Percentiles rank a stretch among this genome's conserved stretches.
Evolutionary conservation across 805 yeast genomes (phyloP).

Genomic region (Maudiozyma turicensis): DNA sequence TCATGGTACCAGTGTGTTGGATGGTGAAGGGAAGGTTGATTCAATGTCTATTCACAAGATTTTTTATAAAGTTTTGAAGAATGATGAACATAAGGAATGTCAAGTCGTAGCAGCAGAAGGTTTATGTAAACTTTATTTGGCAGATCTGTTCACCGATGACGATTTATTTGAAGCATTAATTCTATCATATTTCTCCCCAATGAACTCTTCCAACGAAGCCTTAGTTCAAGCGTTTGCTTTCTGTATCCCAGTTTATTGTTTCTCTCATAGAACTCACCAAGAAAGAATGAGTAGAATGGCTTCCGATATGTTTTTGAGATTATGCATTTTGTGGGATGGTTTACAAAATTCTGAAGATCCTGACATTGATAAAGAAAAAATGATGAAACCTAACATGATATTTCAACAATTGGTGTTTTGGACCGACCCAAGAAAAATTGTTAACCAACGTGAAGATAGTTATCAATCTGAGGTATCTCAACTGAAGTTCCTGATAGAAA

Average conservation of each 20-base stretch:
- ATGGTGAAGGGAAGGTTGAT: constrained; percentile 53
- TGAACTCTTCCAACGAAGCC: constrained; percentile 49
- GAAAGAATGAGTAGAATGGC: constrained; percentile 51
- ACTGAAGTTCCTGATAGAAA: constrained; percentile 43
- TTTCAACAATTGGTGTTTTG: constrained; percentile 69
- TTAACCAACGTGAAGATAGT: constrained; percentile 36
- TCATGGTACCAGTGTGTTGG: constrained; percentile 63
- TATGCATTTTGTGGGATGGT: constrained; percentile 38
- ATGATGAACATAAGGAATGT: constrained; percentile 47
- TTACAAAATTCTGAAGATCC: constrained; percentile 30
- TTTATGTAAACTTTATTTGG: constrained; percentile 67
- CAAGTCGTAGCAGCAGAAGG: constrained; percentile 84
- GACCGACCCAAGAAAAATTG: constrained; percentile 72
- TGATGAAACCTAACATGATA: constrained; percentile 40
- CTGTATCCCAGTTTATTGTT: constrained; percentile 81
- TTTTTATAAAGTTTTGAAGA: constrained; percentile 55
- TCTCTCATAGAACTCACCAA: constrained; percentile 66
- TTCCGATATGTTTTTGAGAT: constrained; percentile 53
- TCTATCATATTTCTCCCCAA: constrained; percentile 66
- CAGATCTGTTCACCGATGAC: constrained; percentile 63
- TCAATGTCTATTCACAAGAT: constrained; percentile 57
- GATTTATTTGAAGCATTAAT: constrained; percentile 64
- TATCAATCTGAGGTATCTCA: constrained; percentile 41
- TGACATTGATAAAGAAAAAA: constrained; percentile 10
- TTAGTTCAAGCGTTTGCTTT: constrained; percentile 74